Evolutionary conservation across 306 rosid genomes (phyloP), one percentile per base, ranked within the genome.

Genomic region (Biancaea sappan): DNA sequence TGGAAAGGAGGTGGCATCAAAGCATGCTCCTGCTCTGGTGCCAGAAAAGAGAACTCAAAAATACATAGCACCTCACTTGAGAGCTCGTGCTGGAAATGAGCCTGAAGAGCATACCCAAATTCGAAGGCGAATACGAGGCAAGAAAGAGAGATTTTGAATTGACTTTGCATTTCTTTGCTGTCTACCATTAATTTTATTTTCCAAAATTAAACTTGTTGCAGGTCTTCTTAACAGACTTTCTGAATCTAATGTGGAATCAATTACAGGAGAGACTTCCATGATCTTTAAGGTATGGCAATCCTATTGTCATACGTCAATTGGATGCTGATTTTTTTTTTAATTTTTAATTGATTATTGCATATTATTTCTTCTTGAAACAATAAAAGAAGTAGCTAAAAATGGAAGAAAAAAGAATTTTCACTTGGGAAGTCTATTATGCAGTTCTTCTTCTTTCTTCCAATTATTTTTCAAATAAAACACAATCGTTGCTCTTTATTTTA

Each of bases 171-270:
- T 60, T 54, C 48, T 71, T 16, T 34, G 1, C 15, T 51, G 48
- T 19, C n/a, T 31, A 26, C 71, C 53, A 69, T 69, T 54, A 1
- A 56, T 62, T 24, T 58, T 70, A 29, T 56, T 3, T 18, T 62
- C 75, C 54, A 2, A 53, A 74, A 16, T 62, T 66, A 64, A 71
- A 53, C 54, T 79, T 74, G 76, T 69, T 70, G 65, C 84, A 86
- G 88, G 97, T 15, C 92, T 87, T 79, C 84, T 91, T 69, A 91
- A 89, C 75, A 84, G 87, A 74, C 65, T 89, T 53, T 82, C 91
- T 52, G 97, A 89, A 82, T 85, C 92, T 5, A 87, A 91, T 21
- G 87, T 91, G 24, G 97, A 89, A 80, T 89, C 97, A 72, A 66
- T 86, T 29, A 89, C 92, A 0, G 91, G 87, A 69, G 97, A 91